These are phyloP conservation scores for Populus hybrid DNA, from an alignment of 441 rosid species.

Conservation along the genomic window DNA sequence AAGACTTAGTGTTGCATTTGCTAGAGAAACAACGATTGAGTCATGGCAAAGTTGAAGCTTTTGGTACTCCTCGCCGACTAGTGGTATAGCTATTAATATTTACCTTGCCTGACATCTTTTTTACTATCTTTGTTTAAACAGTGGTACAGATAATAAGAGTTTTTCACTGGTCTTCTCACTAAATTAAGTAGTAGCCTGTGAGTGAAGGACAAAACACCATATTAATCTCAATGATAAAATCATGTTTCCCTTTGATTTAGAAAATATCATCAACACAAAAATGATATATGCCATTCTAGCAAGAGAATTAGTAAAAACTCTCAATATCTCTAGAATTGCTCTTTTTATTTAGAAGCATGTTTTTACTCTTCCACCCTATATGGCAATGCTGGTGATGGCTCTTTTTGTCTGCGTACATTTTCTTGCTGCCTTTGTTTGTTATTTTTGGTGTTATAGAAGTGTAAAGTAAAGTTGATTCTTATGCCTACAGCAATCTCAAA, in stretches of 20 bases:
- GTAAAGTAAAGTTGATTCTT: neutral
- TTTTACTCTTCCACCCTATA: neutral
- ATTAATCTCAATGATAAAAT: neutral
- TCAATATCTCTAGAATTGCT: neutral
- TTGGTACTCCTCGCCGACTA: conserved; percentile 93
- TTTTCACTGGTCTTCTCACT: neutral
- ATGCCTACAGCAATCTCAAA: neutral
- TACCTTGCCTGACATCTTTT: conserved; percentile 15
- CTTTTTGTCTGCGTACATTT: neutral
- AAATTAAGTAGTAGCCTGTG: neutral
- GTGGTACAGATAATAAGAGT: neutral
- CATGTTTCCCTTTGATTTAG: neutral
- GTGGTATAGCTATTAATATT: conserved; percentile 55
- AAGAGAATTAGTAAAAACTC: neutral
- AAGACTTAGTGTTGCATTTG: conserved; percentile 59
- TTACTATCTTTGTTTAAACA: conserved; percentile 6
- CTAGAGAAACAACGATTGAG: conserved; percentile 63
- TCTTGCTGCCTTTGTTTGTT: neutral
- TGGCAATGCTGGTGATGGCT: neutral
- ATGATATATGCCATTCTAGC: neutral
- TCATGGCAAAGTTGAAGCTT: conserved; percentile 70
- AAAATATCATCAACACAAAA: neutral
- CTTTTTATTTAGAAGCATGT: neutral
- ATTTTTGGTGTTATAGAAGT: neutral
- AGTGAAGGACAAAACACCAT: neutral